Evolutionary conservation across 352 stramenopile species (phyloP).

Genomic region (Pythium brachiatum): DNA sequence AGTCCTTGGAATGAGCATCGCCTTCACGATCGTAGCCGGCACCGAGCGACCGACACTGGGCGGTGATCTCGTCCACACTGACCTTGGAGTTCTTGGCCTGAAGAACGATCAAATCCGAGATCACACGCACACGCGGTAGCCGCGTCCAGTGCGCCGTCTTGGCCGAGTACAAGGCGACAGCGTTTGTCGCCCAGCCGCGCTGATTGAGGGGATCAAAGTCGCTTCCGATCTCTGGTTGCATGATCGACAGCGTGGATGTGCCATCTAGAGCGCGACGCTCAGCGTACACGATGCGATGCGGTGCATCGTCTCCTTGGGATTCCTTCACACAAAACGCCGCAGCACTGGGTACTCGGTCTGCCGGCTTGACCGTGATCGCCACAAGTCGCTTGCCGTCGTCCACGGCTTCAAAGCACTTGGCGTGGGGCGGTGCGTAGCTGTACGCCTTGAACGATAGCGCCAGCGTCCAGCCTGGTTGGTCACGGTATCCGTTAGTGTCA

Average conservation of each 20-base stretch:
- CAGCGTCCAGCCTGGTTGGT: slow-evolving; percentile 18
- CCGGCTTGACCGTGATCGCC: slow-evolving; percentile 8
- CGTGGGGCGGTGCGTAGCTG: slow-evolving; percentile 33
- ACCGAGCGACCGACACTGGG: slow-evolving; percentile 22
- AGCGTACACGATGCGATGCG: slow-evolving; percentile 32
- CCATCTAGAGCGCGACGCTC: slow-evolving; percentile 19
- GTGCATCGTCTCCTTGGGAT: slow-evolving; percentile 30
- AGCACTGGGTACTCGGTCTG: neutral
- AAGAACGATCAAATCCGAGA: slow-evolving; percentile 36
- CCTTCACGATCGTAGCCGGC: slow-evolving; percentile 37
- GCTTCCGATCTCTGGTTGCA: slow-evolving; percentile 30
- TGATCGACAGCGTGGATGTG: slow-evolving; percentile 16
- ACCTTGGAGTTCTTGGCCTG: slow-evolving; percentile 26
- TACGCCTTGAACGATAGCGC: slow-evolving; percentile 40
- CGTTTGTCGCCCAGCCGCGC: slow-evolving; percentile 32
- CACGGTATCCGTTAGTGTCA: slow-evolving; percentile 12
- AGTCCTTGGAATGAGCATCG: slow-evolving; percentile 47
- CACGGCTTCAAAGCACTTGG: slow-evolving; percentile 28
- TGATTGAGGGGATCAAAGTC: slow-evolving; percentile 31
- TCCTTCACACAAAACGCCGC: slow-evolving; percentile 37
- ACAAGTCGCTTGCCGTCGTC: slow-evolving; percentile 14
- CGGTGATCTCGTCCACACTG: slow-evolving; percentile 34
- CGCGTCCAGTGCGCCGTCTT: slow-evolving; percentile 29
- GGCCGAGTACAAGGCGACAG: slow-evolving; percentile 21
- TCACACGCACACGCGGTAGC: slow-evolving; percentile 28